Evolutionary conservation across 2,329 filamentous ascomycete species (phyloP).

Genomic region (Laburnicola sp.): DNA sequence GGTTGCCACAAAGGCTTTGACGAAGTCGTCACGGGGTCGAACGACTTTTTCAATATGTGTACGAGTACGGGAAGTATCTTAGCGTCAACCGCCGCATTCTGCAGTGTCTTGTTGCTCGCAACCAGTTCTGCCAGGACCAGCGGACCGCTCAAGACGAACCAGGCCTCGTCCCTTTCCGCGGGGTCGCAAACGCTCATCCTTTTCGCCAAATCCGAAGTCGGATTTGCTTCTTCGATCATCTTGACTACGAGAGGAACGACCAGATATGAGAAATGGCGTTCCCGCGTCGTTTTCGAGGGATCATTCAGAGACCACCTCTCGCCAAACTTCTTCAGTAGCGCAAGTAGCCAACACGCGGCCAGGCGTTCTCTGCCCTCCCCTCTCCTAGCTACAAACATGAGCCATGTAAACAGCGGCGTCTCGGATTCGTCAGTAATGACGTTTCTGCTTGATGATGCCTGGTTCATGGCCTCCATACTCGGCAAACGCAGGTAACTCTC

Average conservation of each 20-base stretch:
- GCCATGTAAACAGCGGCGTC: conserved; percentile 53
- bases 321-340: conserved; percentile 42
- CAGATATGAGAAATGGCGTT: conserved; percentile 50
- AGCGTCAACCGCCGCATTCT: conserved; percentile 78
- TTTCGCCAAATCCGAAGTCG: conserved; percentile 28
- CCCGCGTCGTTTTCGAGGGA: conserved; percentile 43
- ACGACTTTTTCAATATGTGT: conserved; percentile 66
- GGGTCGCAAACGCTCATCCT: conserved; percentile 42
- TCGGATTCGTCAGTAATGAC: conserved; percentile 49
- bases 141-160: conserved; percentile 59
- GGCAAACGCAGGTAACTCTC: conserved; percentile 38
- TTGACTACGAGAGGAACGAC: conserved; percentile 54
- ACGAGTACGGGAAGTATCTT: conserved; percentile 64
- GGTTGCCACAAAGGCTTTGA: conserved; percentile 60
- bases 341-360: conserved; percentile 47
- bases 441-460: conserved; percentile 30
- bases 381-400: conserved; percentile 50
- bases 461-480: conserved; percentile 38
- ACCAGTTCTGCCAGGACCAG: conserved; percentile 77
- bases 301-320: conserved; percentile 44
- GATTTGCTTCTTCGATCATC: conserved; percentile 48
- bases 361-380: conserved; percentile 48
- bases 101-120: conserved; percentile 74
- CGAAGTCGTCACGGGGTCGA: conserved; percentile 59
- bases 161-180: conserved; percentile 49